These are phyloP conservation scores for Coniochaeta sp. DNA, from an alignment of 2,329 filamentous ascomycete genomes.

Conservation along the genomic window DNA sequence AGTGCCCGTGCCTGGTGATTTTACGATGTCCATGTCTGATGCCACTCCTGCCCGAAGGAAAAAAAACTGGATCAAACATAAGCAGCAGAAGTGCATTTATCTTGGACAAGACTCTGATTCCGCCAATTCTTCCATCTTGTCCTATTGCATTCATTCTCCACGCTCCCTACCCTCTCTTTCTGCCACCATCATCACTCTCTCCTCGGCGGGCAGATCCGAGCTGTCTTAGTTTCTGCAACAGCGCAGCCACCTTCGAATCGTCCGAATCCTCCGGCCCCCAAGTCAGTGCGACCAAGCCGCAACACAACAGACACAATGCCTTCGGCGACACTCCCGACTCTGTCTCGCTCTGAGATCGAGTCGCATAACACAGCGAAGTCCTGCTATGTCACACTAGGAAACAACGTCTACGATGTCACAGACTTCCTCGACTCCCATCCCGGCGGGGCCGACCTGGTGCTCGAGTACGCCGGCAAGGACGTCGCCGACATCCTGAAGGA, in stretches of 20 bases:
- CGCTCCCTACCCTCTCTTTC: neutral
- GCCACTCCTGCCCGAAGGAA: no score
- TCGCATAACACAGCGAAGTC: slow-evolving; percentile 73
- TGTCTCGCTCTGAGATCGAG: slow-evolving; percentile 74
- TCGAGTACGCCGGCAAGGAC: slow-evolving; percentile 88
- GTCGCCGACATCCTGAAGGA: slow-evolving; percentile 77
- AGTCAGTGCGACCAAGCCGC: slow-evolving; percentile 3
- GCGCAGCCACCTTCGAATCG: neutral
- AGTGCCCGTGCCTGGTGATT: no score
- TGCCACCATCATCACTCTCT: neutral
- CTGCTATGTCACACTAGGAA: slow-evolving; percentile 87
- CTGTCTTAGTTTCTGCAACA: neutral
- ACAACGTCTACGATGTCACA: slow-evolving; percentile 92
- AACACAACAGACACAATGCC: no score
- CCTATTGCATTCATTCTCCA: neutral
- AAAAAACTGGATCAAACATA: neutral
- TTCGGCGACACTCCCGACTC: slow-evolving; percentile 71
- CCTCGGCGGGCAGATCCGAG: neutral
- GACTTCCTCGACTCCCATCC: slow-evolving; percentile 87
- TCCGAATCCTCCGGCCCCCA: neutral
- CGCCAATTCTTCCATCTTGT: neutral
- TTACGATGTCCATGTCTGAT: no score
- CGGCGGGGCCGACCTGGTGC: slow-evolving; percentile 78
- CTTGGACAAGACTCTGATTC: neutral
- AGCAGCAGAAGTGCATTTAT: neutral